phyloP scores from a whole-genome alignment of 139 green algal genomes.

The Coelastrella sp. region DNA sequence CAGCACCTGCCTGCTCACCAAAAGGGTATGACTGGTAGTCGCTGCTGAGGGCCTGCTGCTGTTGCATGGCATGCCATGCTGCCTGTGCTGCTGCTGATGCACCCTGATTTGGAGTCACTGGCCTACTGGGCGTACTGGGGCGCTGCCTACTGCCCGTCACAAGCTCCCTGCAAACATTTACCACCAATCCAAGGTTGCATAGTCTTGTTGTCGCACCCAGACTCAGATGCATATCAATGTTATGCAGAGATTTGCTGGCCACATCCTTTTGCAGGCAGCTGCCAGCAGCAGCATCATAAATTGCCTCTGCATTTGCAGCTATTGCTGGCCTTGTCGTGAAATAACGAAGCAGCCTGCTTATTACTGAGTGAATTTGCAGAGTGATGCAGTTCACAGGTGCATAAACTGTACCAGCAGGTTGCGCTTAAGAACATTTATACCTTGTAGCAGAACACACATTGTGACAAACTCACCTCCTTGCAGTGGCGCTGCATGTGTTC shows the following conservation, averaged over 20 bases:
- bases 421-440: no score
- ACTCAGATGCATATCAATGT: no score
- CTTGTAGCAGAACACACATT: no score
- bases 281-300: not conserved
- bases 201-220: no score
- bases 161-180: not conserved
- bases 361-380: no score
- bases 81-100: slow-evolving; percentile 22
- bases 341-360: not conserved
- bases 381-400: no score
- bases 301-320: no score
- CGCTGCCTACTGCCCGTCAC: not conserved
- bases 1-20: not conserved
- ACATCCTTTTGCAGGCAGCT: not conserved
- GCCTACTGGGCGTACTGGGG: not conserved
- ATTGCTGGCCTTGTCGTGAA: not conserved
- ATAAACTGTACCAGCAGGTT: no score
- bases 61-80: slow-evolving; percentile 4
- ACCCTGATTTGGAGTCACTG: not conserved
- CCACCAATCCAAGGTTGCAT: no score
- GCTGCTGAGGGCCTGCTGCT: not conserved
- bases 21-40: slow-evolving; percentile 44
- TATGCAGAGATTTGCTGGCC: not conserved
- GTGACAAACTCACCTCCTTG: not conserved
- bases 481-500: not conserved